phyloP scores from a whole-genome alignment of 441 rosid genomes.

The Raphanus hybrid region DNA sequence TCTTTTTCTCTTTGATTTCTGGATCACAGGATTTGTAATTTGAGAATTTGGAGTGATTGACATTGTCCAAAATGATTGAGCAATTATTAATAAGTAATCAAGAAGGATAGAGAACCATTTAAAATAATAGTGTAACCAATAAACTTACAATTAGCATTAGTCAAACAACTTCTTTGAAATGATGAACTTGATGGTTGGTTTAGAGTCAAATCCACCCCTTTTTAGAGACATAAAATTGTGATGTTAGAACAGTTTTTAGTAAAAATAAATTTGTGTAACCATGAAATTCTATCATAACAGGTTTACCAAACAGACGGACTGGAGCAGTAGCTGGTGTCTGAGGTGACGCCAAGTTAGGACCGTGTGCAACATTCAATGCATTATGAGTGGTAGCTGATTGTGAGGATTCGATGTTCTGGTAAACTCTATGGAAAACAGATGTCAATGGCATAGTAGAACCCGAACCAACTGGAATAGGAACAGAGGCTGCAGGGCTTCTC shows the following conservation, averaged over 20 bases:
- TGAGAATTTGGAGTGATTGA: too few relatives aligned
- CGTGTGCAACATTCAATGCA: not conserved
- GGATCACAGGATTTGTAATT: too few relatives aligned
- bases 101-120: too few relatives aligned
- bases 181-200: not conserved
- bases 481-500: not conserved
- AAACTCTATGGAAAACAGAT: not conserved
- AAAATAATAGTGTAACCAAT: too few relatives aligned
- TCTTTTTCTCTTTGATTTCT: too few relatives aligned
- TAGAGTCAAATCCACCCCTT: not conserved
- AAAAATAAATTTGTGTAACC: too few relatives aligned
- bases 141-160: too few relatives aligned
- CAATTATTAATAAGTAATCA: too few relatives aligned
- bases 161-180: too few relatives aligned
- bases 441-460: not conserved
- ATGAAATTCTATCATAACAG: not conserved
- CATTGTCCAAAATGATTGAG: too few relatives aligned
- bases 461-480: not conserved
- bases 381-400: not conserved
- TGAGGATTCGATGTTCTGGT: not conserved
- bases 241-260: not conserved
- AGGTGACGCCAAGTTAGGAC: not conserved
- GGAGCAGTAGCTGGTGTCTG: not conserved
- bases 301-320: not conserved
- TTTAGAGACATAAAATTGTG: too few relatives aligned